These are phyloP conservation scores for Zygosaccharomyces pseudobailii DNA, from an alignment of 1,139 yeast species.

Conservation along the genomic window DNA sequence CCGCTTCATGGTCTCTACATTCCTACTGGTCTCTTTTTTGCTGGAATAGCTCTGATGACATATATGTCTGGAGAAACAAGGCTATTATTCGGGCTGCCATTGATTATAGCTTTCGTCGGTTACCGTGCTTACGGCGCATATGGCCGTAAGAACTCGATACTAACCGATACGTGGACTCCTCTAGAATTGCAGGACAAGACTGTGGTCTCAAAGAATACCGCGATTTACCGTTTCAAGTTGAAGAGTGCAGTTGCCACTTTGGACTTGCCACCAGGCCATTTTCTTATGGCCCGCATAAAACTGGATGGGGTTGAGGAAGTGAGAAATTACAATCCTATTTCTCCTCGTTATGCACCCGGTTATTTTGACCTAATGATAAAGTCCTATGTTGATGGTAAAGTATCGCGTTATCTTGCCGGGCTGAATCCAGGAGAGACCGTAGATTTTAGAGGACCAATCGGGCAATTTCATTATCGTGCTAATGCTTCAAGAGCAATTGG, in stretches of 20 bases:
- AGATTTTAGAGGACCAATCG: slow-evolving; percentile 73
- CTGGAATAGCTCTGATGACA: slow-evolving; percentile 57
- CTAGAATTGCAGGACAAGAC: slow-evolving; percentile 71
- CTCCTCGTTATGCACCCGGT: slow-evolving; percentile 64
- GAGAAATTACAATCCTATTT: slow-evolving; percentile 71
- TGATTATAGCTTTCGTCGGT: slow-evolving; percentile 36
- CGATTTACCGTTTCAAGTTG: slow-evolving; percentile 68
- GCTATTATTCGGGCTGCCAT: slow-evolving; percentile 43
- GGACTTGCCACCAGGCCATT: slow-evolving; percentile 69
- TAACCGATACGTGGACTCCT: slow-evolving; percentile 52
- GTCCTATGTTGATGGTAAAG: slow-evolving; percentile 64
- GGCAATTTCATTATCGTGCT: slow-evolving; percentile 55
- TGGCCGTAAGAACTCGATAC: slow-evolving; percentile 42
- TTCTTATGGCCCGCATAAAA: slow-evolving; percentile 51
- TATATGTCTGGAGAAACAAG: slow-evolving; percentile 36
- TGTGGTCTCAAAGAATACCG: slow-evolving; percentile 59
- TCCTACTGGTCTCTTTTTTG: slow-evolving; percentile 56
- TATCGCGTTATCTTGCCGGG: slow-evolving; percentile 59
- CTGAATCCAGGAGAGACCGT: slow-evolving; percentile 62
- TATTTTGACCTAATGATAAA: slow-evolving; percentile 71
- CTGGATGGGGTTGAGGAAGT: slow-evolving; percentile 57
- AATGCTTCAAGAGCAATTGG: slow-evolving; percentile 60
- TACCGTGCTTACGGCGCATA: slow-evolving; percentile 48
- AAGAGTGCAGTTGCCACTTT: slow-evolving; percentile 55
- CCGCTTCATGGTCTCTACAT: slow-evolving; percentile 72